Evolutionary conservation across 2,329 filamentous ascomycete genomes (phyloP).

Genomic region (Penicillium sp.): DNA sequence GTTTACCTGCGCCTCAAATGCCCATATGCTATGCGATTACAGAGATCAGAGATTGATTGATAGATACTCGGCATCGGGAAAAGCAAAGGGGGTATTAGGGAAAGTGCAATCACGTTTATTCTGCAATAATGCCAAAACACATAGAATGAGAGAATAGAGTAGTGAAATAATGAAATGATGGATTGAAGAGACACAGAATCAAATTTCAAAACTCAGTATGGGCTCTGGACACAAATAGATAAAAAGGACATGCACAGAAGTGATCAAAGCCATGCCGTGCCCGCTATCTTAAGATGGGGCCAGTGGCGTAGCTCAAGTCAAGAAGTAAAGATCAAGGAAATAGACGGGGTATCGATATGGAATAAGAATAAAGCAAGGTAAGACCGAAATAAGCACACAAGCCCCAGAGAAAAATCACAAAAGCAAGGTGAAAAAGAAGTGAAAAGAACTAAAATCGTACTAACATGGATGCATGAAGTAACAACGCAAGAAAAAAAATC

Average conservation of each 20-base stretch:
- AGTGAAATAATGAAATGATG: background rate
- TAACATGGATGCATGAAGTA: slow-evolving; percentile 1
- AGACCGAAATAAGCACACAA: slow-evolving; percentile 12
- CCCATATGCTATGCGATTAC: background rate
- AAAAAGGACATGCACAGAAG: background rate
- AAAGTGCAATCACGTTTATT: background rate
- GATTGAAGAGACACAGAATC: background rate
- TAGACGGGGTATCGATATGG: slow-evolving; percentile 36
- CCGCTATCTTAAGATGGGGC: slow-evolving; percentile 4
- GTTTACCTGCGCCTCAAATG: background rate
- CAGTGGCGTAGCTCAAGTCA: slow-evolving; percentile 1
- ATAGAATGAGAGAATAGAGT: background rate
- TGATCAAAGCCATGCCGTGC: background rate
- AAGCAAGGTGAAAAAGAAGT: slow-evolving; percentile 13
- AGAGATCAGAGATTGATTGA: background rate
- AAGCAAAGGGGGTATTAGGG: slow-evolving; percentile 3
- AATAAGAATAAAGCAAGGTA: slow-evolving; percentile 20
- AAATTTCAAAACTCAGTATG: background rate
- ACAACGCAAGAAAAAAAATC: slow-evolving; percentile 21
- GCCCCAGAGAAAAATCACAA: slow-evolving; percentile 8
- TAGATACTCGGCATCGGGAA: background rate
- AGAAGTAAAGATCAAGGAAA: slow-evolving; percentile 17
- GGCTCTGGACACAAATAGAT: background rate
- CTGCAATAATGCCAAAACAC: background rate
- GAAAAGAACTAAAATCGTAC: slow-evolving; percentile 7